Evolutionary conservation across 371 early-diverging fungal genomes (phyloP).

Genomic region (Neoconidiobolus thromboides): DNA sequence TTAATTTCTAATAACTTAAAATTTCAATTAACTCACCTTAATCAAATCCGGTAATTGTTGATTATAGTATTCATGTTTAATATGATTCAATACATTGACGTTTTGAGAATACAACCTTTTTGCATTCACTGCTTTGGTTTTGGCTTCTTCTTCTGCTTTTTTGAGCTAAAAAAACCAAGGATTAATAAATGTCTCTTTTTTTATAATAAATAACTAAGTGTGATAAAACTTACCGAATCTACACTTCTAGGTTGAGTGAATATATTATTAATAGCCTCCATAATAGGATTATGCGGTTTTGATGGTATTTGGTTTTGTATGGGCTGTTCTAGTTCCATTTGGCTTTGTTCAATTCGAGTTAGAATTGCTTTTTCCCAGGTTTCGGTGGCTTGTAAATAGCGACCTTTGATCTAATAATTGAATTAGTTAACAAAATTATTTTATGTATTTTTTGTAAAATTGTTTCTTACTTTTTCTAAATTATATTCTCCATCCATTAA

Average conservation of each 20-base stretch:
- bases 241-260: neutral
- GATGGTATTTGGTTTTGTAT: too few species aligned
- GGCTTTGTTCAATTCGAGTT: conserved; percentile 1
- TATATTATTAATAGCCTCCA: conserved; percentile 5
- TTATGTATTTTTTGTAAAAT: neutral
- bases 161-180: neutral
- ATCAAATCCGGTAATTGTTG: conserved; percentile 5
- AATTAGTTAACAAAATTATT: neutral
- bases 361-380: conserved; percentile 1
- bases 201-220: neutral
- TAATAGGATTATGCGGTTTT: neutral
- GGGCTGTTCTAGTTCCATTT: neutral
- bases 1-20: neutral
- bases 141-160: conserved; percentile 4
- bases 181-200: too few species aligned
- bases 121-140: neutral
- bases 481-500: neutral
- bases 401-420: neutral
- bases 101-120: conserved; percentile 3
- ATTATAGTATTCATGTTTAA: neutral
- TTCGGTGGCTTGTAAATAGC: neutral
- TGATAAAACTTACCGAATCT: neutral
- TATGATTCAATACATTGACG: conserved; percentile 1
- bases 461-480: neutral
- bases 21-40: neutral